phyloP scores from a whole-genome alignment of 352 stramenopile genomes.

The Blastocystis sp. region DNA sequence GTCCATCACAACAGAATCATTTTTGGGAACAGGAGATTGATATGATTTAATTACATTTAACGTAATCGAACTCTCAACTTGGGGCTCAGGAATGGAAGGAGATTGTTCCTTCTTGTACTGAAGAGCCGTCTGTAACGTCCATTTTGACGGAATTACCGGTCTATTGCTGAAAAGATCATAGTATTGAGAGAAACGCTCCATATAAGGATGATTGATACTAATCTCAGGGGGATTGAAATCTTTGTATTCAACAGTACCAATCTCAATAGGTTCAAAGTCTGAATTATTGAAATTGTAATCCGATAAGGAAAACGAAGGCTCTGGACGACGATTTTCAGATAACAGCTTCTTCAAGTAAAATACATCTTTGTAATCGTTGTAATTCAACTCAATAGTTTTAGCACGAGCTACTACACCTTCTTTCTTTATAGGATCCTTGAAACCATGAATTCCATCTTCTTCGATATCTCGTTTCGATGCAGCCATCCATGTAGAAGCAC shows the following conservation, averaged over 20 bases:
- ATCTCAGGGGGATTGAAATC: conserved; percentile 23
- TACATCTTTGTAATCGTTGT: conserved; percentile 47
- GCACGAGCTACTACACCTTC: conserved; percentile 1
- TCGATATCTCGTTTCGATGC: not conserved
- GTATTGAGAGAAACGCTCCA: conserved; percentile 16
- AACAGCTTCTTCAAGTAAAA: conserved; percentile 31
- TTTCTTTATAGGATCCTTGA: conserved; percentile 9
- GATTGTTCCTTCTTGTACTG: not conserved
- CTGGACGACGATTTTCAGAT: not conserved
- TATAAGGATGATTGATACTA: not conserved
- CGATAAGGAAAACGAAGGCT: not conserved
- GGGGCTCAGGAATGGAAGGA: not conserved
- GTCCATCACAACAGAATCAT: not conserved
- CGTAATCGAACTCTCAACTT: not conserved
- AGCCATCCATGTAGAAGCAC: not conserved
- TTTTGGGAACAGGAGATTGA: not conserved
- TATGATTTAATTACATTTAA: not conserved
- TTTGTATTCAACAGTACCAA: not conserved
- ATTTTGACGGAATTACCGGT: not conserved
- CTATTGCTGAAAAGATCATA: conserved; percentile 9
- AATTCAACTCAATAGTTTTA: conserved; percentile 23
- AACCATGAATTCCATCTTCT: not conserved
- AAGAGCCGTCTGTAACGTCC: not conserved
- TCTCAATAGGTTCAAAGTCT: not conserved
- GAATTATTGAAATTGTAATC: conserved; percentile 23